Evolutionary conservation across 116 monocot species (phyloP), one percentile per base, ranked within the genome.

Genomic region (Trichopus zeylanicus): DNA sequence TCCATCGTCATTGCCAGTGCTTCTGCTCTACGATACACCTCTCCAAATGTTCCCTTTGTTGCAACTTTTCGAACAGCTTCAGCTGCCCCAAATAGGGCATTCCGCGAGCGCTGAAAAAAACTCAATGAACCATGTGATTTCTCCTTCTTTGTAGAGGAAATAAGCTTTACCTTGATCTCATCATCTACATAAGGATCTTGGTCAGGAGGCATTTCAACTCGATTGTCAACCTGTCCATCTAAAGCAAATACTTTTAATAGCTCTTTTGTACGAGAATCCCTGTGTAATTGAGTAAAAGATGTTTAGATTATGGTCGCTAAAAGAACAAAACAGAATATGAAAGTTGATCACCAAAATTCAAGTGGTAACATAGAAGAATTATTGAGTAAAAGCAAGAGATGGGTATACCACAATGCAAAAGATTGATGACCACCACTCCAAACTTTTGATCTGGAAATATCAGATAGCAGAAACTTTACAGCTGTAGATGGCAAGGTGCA

Each of bases 231-330:
- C n/a, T 82, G 86, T 29, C 87, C 87, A 70, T 87, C 82, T 61
- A 82, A 60, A 57, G 64, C 67, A 65, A 82, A 76, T 6, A 87
- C 82, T 70, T 82, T 87, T 42, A 87, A 28, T 19, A 87, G 79
- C 32, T 82, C 82, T 64, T 75, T 78, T 57, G 78, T 75, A 59
- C 82, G 72, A 73, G 82, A 68, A 82, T 87, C 87, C 87, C 87
- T 87, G 47, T 35, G 31, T n/a, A 20, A 5, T 24, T 22, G 23
- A 49, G n/a, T n/a, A n/a, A n/a, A n/a, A n/a, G n/a, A n/a, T n/a
- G n/a, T n/a, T n/a, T n/a, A n/a, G n/a, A 49, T 23, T 21, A 49
- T 21, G 9, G 24, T 6, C 49, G n/a, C n/a, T 5, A 49, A 7
- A 20, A n/a, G n/a, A n/a, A 21, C 6, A 24, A 42, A 42, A 42